Evolutionary conservation across 148 eudicot species (phyloP).

Genomic region (Rhododendron williamsianum): DNA sequence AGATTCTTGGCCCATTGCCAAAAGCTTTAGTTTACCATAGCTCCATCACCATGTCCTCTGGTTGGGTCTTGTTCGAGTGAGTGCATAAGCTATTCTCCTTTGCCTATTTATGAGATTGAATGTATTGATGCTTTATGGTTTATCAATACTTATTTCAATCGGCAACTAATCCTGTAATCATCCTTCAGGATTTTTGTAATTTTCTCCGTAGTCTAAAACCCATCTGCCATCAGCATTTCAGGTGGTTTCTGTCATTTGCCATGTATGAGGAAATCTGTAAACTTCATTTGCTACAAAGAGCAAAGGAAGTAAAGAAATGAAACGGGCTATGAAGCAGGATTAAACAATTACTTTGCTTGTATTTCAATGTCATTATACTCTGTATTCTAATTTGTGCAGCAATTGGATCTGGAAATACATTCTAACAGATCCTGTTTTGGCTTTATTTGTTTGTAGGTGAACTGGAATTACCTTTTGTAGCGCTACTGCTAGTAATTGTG

Average conservation of each 20-base stretch:
- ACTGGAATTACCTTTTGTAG: slow-evolving; percentile 73
- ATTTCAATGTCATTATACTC: neutral
- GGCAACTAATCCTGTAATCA: neutral
- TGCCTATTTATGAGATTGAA: neutral
- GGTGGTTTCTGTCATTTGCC: neutral
- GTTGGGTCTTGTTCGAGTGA: neutral
- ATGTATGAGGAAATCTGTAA: neutral
- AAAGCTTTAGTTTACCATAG: neutral
- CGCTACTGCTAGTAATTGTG: slow-evolving; percentile 62
- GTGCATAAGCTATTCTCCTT: neutral
- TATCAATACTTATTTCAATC: neutral
- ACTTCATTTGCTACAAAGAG: neutral
- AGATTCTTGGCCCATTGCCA: neutral
- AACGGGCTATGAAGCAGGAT: neutral
- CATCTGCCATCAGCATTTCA: neutral
- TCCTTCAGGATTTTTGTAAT: neutral
- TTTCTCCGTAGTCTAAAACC: neutral
- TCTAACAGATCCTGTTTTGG: slow-evolving; percentile 3
- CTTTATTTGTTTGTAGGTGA: slow-evolving; percentile 45
- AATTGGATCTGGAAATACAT: neutral
- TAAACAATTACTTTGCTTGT: neutral
- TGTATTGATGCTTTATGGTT: neutral
- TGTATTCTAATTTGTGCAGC: neutral
- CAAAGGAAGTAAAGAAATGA: neutral
- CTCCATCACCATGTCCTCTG: neutral